phyloP scores from a whole-genome alignment of 208 protist genomes.

The Tritrichomonas foetus region DNA sequence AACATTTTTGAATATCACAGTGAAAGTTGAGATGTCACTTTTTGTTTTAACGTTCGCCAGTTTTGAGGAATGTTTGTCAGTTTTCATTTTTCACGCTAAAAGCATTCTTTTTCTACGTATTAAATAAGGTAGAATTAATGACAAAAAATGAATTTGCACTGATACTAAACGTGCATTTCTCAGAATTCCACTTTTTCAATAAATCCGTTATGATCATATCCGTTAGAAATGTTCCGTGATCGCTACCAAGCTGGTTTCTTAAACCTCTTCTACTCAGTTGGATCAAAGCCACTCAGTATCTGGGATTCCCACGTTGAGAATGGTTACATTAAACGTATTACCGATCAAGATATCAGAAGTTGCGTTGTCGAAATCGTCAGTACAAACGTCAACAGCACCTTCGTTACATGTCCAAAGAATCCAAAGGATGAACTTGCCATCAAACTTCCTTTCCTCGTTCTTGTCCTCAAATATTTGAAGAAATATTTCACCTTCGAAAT shows the following conservation, averaged over 20 bases:
- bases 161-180: too few relatives aligned
- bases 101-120: too few relatives aligned
- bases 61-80: too few relatives aligned
- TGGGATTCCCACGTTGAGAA: too few relatives aligned
- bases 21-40: too few relatives aligned
- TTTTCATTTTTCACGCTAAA: too few relatives aligned
- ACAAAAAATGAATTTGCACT: too few relatives aligned
- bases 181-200: too few relatives aligned
- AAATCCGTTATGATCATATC: too few relatives aligned
- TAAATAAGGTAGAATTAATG: too few relatives aligned
- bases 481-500: slow-evolving; percentile 99
- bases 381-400: slow-evolving; percentile 92
- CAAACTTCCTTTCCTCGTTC: slow-evolving; percentile 97
- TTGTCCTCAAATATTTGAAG: slow-evolving; percentile 81
- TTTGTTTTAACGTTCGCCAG: too few relatives aligned
- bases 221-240: slow-evolving; percentile 99
- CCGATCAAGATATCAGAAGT: slow-evolving; percentile 96
- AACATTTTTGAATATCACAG: too few relatives aligned
- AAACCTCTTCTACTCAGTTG: slow-evolving; percentile 96
- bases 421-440: slow-evolving; percentile 94
- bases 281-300: slow-evolving; percentile 89
- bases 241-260: slow-evolving; percentile 94
- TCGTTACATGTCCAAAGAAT: slow-evolving; percentile 89
- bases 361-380: slow-evolving; percentile 94
- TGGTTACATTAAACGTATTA: slow-evolving; percentile 97